These are phyloP conservation scores for Oryza australiensis DNA, from an alignment of 176 grass and related monocot species.

Conservation along the genomic window DNA sequence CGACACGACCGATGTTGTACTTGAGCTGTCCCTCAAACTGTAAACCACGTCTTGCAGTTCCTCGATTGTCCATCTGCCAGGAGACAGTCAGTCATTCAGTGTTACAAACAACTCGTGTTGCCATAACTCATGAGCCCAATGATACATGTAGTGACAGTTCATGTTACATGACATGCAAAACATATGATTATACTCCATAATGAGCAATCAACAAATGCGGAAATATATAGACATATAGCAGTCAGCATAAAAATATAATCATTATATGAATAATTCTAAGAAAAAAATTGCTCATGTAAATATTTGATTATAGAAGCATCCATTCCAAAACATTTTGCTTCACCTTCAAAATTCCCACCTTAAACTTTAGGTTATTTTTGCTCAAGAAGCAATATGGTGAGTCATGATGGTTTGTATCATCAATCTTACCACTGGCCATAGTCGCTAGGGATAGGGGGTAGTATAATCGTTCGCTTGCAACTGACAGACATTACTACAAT, in stretches of 20 bases:
- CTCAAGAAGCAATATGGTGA: no score
- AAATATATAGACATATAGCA: not conserved
- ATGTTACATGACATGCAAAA: constrained; percentile 11
- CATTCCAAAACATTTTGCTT: not conserved
- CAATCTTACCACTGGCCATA: not conserved
- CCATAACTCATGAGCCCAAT: not conserved
- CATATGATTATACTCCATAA: not conserved
- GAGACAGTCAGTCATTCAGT: not conserved
- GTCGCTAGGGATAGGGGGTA: no score
- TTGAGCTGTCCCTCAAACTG: constrained; percentile 91
- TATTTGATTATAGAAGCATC: not conserved
- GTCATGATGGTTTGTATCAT: no score
- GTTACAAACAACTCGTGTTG: not conserved
- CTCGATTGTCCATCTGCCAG: constrained; percentile 90
- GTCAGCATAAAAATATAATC: not conserved
- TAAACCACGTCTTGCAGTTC: constrained; percentile 82
- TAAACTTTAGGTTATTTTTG: not conserved
- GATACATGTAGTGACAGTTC: constrained; percentile 14
- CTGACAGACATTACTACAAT: no score
- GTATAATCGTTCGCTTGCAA: no score
- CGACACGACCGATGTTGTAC: constrained; percentile 70
- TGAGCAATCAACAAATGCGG: not conserved
- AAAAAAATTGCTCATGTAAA: not conserved
- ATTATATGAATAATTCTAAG: not conserved
- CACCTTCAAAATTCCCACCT: not conserved